Conservation (phyloP, 352 stramenopile species). For the Phytophthora cactorum region DNA sequence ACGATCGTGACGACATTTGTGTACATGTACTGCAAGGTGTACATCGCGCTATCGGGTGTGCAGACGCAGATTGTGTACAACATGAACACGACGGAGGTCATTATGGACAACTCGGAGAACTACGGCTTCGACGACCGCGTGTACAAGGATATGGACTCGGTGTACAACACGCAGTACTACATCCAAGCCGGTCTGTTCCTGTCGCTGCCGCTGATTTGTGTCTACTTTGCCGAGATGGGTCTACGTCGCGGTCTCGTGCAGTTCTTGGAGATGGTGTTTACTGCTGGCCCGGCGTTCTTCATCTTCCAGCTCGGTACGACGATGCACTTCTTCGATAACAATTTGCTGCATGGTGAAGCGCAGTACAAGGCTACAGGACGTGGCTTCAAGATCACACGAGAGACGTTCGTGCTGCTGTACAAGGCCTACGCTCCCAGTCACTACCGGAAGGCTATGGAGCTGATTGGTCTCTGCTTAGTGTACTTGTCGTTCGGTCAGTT, state of each 20-base stretch:
- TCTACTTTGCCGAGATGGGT: slow-evolving; percentile 86
- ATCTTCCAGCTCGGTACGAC: slow-evolving; percentile 85
- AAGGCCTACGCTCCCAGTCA: slow-evolving; percentile 79
- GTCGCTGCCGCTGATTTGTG: slow-evolving; percentile 74
- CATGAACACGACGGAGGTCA: slow-evolving; percentile 78
- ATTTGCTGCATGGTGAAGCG: slow-evolving; percentile 77
- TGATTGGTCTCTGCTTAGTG: slow-evolving; percentile 75
- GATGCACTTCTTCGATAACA: slow-evolving; percentile 90
- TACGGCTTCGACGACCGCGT: slow-evolving; percentile 69
- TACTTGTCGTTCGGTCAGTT: slow-evolving; percentile 81
- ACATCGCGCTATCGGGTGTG: slow-evolving; percentile 76
- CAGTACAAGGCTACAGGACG: slow-evolving; percentile 85
- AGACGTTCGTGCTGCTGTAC: slow-evolving; percentile 85
- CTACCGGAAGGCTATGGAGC: slow-evolving; percentile 83
- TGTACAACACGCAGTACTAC: slow-evolving; percentile 89
- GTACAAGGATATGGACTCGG: slow-evolving; percentile 60
- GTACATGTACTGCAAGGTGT: slow-evolving; percentile 89
- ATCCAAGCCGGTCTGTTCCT: slow-evolving; percentile 85
- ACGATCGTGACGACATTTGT: slow-evolving; percentile 89
- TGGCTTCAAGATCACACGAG: slow-evolving; percentile 86
- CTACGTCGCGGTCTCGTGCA: slow-evolving; percentile 70
- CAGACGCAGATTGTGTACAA: slow-evolving; percentile 75
- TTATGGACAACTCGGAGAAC: slow-evolving; percentile 55
- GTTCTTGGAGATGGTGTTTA: slow-evolving; percentile 83
- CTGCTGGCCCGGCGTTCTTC: slow-evolving; percentile 74